phyloP scores from a whole-genome alignment of 495 filamentous ascomycete genomes.

The Daldinia loculata region DNA sequence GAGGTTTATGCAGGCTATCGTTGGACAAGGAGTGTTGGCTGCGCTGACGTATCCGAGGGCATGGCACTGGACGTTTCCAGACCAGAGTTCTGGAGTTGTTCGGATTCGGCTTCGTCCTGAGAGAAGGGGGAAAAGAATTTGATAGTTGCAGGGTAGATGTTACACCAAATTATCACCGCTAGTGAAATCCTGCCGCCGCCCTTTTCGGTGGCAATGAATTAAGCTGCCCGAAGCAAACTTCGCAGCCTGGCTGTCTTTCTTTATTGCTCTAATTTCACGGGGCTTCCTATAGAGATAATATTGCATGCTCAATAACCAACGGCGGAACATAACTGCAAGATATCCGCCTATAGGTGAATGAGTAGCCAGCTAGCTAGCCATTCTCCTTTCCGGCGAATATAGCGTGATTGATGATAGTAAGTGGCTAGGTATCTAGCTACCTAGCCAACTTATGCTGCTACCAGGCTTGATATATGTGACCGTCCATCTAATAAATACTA shows the following conservation, averaged over 20 bases:
- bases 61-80: constrained; percentile 15
- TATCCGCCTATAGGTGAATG: not conserved
- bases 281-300: not conserved
- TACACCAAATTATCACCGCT: constrained; percentile 19
- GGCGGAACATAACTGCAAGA: not conserved
- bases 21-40: constrained; percentile 10
- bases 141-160: constrained; percentile 18
- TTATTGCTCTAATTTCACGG: constrained; percentile 12
- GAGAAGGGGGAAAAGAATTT: constrained; percentile 9
- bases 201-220: constrained; percentile 28
- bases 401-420: not conserved
- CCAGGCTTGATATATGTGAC: constrained; percentile 22
- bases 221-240: constrained; percentile 30
- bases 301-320: constrained; percentile 1
- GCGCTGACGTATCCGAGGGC: constrained; percentile 3
- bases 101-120: constrained; percentile 14
- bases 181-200: constrained; percentile 15
- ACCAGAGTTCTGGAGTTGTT: constrained; percentile 2
- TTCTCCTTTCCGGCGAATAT: not conserved
- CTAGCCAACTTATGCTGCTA: constrained; percentile 5
- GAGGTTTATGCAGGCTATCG: constrained; percentile 17
- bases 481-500: constrained; percentile 20
- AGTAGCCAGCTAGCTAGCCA: not conserved
- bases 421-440: not conserved
- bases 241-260: not conserved